Conservation (phyloP, 2,329 filamentous ascomycete species). For the Harringtonia aguacate region DNA sequence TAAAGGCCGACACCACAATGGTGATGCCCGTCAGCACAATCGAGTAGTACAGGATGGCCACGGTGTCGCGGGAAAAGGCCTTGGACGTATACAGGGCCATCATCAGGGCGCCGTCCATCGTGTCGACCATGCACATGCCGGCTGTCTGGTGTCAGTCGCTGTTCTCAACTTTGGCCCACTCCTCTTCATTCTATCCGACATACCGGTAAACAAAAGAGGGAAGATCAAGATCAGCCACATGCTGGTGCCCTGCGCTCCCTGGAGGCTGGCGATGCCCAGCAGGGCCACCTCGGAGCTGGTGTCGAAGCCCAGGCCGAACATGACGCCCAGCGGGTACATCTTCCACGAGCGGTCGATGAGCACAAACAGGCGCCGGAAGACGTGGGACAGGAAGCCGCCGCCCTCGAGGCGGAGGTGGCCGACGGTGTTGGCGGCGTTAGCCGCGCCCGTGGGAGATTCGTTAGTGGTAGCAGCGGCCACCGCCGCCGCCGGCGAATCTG, state of each 20-base stretch:
- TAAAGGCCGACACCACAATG: conserved; percentile 72
- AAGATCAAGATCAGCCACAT: conserved; percentile 95
- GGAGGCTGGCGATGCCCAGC: conserved; percentile 78
- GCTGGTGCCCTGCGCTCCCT: conserved; percentile 74
- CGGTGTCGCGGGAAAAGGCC: conserved; percentile 63
- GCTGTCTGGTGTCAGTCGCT: too few species aligned
- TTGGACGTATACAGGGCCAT: conserved; percentile 83
- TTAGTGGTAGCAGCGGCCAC: background rate
- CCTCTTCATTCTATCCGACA: conserved; percentile 11
- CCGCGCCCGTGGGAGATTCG: background rate
- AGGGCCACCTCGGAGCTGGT: conserved; percentile 91
- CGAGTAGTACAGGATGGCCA: conserved; percentile 93
- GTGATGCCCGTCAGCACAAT: conserved; percentile 78
- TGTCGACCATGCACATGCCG: conserved; percentile 93
- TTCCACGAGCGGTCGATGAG: conserved; percentile 76
- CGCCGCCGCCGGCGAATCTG: conserved; percentile 3
- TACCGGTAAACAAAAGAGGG: conserved; percentile 76
- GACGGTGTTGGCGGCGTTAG: conserved; percentile 17
- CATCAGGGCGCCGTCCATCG: conserved; percentile 88
- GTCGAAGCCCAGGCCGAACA: conserved; percentile 91
- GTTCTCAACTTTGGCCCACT: background rate
- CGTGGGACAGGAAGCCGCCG: conserved; percentile 59
- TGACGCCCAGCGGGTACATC: conserved; percentile 82
- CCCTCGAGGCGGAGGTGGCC: conserved; percentile 60
- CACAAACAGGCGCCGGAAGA: conserved; percentile 68